A percentile compares a stretch with the other conserved stretches of the same genome.
These are phyloP conservation scores for Ophiorrhiza pumila DNA, from an alignment of 257 asterid genomes.

Conservation along the genomic window DNA sequence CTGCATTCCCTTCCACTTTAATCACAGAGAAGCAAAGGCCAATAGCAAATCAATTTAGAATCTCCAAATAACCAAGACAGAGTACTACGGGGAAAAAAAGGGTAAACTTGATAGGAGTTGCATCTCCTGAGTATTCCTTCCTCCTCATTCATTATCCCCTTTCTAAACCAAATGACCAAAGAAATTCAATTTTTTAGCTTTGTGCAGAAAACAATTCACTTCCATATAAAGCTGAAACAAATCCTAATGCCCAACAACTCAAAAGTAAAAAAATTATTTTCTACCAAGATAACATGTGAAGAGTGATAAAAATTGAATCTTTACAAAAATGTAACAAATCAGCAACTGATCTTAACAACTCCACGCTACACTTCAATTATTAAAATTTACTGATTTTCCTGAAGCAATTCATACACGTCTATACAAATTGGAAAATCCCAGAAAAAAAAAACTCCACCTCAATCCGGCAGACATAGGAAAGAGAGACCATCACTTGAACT, in stretches of 20 bases:
- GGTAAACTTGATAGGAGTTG: background rate
- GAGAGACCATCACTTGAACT: background rate
- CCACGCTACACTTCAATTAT: background rate
- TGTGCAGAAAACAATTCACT: background rate
- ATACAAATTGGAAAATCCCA: background rate
- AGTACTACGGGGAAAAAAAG: background rate
- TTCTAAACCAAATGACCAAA: background rate
- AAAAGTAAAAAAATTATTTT: background rate
- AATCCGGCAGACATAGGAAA: background rate
- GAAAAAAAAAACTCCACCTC: background rate
- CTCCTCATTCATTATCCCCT: background rate
- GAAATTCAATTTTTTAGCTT: background rate
- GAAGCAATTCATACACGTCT: background rate
- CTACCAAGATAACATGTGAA: background rate
- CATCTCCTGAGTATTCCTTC: background rate
- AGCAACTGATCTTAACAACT: background rate
- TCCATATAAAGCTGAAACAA: background rate
- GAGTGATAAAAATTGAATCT: slow-evolving; percentile 1
- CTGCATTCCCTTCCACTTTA: background rate
- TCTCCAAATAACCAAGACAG: background rate
- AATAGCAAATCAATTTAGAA: background rate
- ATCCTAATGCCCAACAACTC: background rate
- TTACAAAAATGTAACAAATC: background rate
- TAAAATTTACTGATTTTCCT: background rate
- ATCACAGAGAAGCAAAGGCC: background rate